A percentile compares a stretch with the other conserved stretches of the same genome.
These are phyloP conservation scores for Cadophora sp. DNA, from an alignment of 2,329 filamentous ascomycete species.

Conservation along the genomic window DNA sequence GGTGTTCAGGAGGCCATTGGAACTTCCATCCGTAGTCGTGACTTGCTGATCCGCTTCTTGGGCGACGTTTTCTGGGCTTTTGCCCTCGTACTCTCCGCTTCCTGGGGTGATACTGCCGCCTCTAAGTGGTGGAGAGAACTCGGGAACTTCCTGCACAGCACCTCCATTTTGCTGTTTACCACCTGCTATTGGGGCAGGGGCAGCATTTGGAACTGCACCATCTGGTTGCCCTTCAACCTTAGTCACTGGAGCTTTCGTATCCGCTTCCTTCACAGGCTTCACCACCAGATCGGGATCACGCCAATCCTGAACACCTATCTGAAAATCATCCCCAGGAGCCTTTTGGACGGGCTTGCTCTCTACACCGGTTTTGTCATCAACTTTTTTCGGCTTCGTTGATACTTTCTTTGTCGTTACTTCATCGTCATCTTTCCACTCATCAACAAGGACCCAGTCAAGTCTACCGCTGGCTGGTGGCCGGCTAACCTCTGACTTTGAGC, in stretches of 20 bases:
- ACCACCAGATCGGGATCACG: conserved; percentile 76
- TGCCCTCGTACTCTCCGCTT: conserved; percentile 69
- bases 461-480: conserved; percentile 76
- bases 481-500: conserved; percentile 55
- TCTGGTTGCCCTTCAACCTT: conserved; percentile 41
- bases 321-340: conserved; percentile 66
- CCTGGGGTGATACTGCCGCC: conserved; percentile 74
- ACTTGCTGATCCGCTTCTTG: conserved; percentile 39
- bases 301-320: conserved; percentile 89
- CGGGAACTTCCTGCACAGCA: conserved; percentile 42
- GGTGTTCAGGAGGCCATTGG: conserved; percentile 54
- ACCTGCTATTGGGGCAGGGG: conserved; percentile 30
- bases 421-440: conserved; percentile 68
- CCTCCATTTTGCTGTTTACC: conserved; percentile 41
- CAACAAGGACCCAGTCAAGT: conserved; percentile 74
- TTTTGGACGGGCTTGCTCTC: conserved; percentile 33
- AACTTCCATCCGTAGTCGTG: conserved; percentile 29
- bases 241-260: conserved; percentile 38
- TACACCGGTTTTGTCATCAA: conserved; percentile 39
- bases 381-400: conserved; percentile 53
- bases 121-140: conserved; percentile 49
- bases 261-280: conserved; percentile 38
- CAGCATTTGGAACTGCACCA: conserved; percentile 34
- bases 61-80: conserved; percentile 34
- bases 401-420: conserved; percentile 44